These are phyloP conservation scores for Candida ovalis DNA, from an alignment of 805 yeast genomes.

Conservation along the genomic window DNA sequence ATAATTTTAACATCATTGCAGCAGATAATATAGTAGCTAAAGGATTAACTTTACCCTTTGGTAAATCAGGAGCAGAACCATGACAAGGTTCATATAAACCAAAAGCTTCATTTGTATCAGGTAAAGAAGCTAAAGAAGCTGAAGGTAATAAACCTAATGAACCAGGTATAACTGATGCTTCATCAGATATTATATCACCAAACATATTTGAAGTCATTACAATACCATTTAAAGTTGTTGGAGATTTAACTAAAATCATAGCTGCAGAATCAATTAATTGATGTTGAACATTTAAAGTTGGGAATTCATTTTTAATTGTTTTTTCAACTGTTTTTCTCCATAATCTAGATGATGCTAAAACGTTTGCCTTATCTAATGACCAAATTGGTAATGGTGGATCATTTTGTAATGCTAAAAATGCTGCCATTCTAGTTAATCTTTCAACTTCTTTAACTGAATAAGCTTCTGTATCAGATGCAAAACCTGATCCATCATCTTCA, in stretches of 20 bases:
- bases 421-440: constrained; percentile 98
- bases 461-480: constrained; percentile 91
- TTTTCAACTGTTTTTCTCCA: constrained; percentile 94
- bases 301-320: constrained; percentile 84
- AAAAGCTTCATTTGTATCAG: constrained; percentile 90
- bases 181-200: constrained; percentile 97
- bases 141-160: constrained; percentile 94
- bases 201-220: constrained; percentile 94
- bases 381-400: constrained; percentile 93
- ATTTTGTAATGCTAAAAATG: constrained; percentile 88
- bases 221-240: constrained; percentile 88
- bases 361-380: constrained; percentile 97
- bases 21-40: constrained; percentile 92
- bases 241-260: constrained; percentile 91
- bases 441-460: constrained; percentile 90
- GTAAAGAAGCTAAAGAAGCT: constrained; percentile 94
- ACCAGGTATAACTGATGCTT: constrained; percentile 97
- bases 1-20: constrained; percentile 95
- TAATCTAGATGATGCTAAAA: constrained; percentile 89
- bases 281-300: constrained; percentile 80
- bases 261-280: constrained; percentile 99
- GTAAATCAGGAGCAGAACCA: constrained; percentile 96
- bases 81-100: constrained; percentile 98
- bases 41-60: constrained; percentile 86
- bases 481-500: constrained; percentile 84